phyloP scores from a whole-genome alignment of 129 eudicot species.

The Lactuca saligna region DNA sequence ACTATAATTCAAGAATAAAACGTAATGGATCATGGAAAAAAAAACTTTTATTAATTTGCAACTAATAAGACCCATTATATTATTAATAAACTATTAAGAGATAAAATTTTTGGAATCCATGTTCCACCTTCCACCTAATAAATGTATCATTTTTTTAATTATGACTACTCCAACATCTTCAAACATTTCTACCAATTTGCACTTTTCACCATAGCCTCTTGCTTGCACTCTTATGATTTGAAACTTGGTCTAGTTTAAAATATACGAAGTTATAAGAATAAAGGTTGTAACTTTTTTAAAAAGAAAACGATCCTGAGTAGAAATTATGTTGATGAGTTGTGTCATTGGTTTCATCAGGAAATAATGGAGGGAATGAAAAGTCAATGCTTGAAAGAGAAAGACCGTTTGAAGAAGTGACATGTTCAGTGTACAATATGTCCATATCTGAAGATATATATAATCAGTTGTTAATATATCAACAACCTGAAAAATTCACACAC shows the following conservation, averaged over 20 bases:
- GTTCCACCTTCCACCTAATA: too few relatives aligned
- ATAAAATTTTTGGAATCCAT: too few relatives aligned
- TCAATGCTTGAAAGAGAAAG: slow-evolving; percentile 87
- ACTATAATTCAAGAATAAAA: not conserved
- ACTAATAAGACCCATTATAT: not conserved
- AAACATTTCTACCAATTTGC: slow-evolving; percentile 95
- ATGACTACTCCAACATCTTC: slow-evolving; percentile 92
- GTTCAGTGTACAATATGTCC: slow-evolving; percentile 90
- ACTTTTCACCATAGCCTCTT: slow-evolving; percentile 80
- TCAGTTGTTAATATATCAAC: slow-evolving; percentile 68
- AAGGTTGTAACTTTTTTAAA: not conserved
- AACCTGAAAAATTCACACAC: slow-evolving; percentile 46
- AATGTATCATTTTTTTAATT: too few relatives aligned
- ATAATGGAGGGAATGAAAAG: slow-evolving; percentile 66
- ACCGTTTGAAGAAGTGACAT: slow-evolving; percentile 92
- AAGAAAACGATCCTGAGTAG: slow-evolving; percentile 52
- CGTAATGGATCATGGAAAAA: slow-evolving; percentile 14
- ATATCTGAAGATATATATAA: slow-evolving; percentile 76
- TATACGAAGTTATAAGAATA: not conserved
- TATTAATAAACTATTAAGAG: not conserved
- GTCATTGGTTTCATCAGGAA: slow-evolving; percentile 50
- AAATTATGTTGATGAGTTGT: slow-evolving; percentile 56
- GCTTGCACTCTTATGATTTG: slow-evolving; percentile 93
- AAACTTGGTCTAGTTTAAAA: slow-evolving; percentile 40
- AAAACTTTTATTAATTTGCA: slow-evolving; percentile 13